Evolutionary conservation across 202 grass and related monocot species (phyloP), one percentile per base, ranked within the genome.

Genomic region (Thinopyrum obtusiflorum): DNA sequence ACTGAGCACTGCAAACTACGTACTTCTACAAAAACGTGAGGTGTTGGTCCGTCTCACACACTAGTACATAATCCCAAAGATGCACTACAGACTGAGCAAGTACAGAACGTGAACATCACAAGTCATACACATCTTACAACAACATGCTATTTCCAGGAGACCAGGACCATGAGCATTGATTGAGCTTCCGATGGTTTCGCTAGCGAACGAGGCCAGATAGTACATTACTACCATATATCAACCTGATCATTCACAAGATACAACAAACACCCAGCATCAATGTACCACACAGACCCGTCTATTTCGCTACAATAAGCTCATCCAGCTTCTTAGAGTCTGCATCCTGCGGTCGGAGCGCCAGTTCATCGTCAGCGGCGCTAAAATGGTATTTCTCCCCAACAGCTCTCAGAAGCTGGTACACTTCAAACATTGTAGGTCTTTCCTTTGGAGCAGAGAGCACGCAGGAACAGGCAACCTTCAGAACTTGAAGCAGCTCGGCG

Each of bases 331-430:
- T 74, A 18, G 85, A 59, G 65, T 91, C 70, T 3, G 26, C 76
- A 64, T 80, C 90, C 18, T 69, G 31, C 37, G 88, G 68, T n/a
- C 55, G 86, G 87, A 94, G 61, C 8, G 73, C 85, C 71, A 93
- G 77, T 25, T 91, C 93, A 65, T 96, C 93, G 13, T 92, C 92
- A 47, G 82, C 79, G 10, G 93, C 25, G 4, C 84, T 94, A 44
- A 99, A 99, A 86, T 99, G 91, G 76, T 99, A 99, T 77, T 81
- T 92, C 85, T 94, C 93, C 4, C 97, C 97, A 42, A 97, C 90
- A 71, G 97, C 97, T 75, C 87, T 94, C 59, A 99, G 69, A 49
- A 99, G 88, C 88, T 99, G 97, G 87, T 91, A 99, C 39, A 99
- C 92, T 83, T 99, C 97, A 47, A 96, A 97, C 93, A 97, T 91